Percentiles rank a stretch among this genome's conserved stretches.
Evolutionary conservation across 306 rosid genomes (phyloP).

Genomic region (Medicago ruthenica): DNA sequence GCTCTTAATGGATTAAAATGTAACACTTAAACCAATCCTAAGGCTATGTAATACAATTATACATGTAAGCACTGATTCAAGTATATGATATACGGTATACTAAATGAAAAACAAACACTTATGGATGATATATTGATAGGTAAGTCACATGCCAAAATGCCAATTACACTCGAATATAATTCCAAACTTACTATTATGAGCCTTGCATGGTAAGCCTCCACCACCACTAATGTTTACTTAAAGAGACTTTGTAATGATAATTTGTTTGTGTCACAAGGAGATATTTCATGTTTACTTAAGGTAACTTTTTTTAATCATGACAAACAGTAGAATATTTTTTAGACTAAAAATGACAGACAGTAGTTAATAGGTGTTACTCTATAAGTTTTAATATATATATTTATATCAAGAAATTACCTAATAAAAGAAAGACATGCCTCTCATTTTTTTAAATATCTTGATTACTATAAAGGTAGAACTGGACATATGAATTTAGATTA

Average conservation of each 20-base stretch:
- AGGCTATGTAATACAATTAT: too few relatives aligned
- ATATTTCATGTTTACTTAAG: neutral
- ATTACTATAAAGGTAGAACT: conserved; percentile 22
- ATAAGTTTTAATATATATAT: conserved; percentile 13
- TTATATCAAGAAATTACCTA: conserved; percentile 1
- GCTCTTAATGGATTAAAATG: too few relatives aligned
- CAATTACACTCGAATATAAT: neutral
- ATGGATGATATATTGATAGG: neutral
- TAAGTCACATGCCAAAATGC: neutral
- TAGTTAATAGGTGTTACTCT: neutral
- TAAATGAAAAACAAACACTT: too few relatives aligned
- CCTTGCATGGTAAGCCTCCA: conserved; percentile 13
- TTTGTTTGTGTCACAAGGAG: neutral
- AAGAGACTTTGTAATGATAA: neutral
- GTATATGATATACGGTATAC: too few relatives aligned
- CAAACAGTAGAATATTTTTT: neutral
- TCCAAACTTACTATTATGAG: conserved; percentile 23
- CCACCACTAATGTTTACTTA: conserved; percentile 1
- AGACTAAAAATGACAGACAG: neutral
- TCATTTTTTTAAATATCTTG: conserved; percentile 12
- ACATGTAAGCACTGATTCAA: too few relatives aligned
- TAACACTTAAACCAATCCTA: too few relatives aligned
- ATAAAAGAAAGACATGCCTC: conserved; percentile 24
- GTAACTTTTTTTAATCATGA: conserved; percentile 24
- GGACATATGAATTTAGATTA: neutral